phyloP scores from a whole-genome alignment of 345 rosid species.

The Corchorus olitorius region DNA sequence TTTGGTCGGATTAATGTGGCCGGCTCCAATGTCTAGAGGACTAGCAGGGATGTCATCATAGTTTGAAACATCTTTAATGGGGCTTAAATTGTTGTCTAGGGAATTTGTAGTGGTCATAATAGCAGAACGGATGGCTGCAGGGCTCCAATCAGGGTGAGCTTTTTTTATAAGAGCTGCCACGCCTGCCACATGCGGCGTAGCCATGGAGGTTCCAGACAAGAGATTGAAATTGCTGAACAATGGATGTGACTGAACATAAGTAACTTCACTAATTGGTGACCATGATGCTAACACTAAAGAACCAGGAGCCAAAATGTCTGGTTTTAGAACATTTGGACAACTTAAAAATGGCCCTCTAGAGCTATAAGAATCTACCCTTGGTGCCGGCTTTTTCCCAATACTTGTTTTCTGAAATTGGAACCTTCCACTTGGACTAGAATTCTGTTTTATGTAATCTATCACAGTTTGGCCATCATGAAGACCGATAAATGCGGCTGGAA shows the following conservation, averaged over 20 bases:
- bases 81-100: conserved; percentile 35
- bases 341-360: conserved; percentile 59
- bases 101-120: conserved; percentile 53
- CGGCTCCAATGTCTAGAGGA: conserved; percentile 70
- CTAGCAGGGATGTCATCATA: conserved; percentile 31
- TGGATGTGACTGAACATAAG: conserved; percentile 4
- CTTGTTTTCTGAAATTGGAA: conserved; percentile 44
- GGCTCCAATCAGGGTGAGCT: conserved; percentile 56
- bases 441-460: conserved; percentile 21
- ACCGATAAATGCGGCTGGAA: conserved; percentile 36
- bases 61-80: conserved; percentile 32
- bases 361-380: conserved; percentile 40
- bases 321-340: conserved; percentile 52
- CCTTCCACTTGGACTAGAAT: conserved; percentile 23
- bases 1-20: conserved; percentile 50
- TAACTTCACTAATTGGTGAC: conserved; percentile 26
- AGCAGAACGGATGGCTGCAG: conserved; percentile 57
- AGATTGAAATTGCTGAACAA: conserved; percentile 40
- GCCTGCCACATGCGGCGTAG: conserved; percentile 58
- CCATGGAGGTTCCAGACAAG: conserved; percentile 64
- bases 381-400: conserved; percentile 38
- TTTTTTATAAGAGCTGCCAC: conserved; percentile 52
- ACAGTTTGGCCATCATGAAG: conserved; percentile 19
- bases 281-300: conserved; percentile 50
- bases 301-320: conserved; percentile 64